Percentiles rank a stretch among this genome's conserved stretches.
phyloP scores from a whole-genome alignment of 169 alveolate genomes.

The Eimeria acervulina region DNA sequence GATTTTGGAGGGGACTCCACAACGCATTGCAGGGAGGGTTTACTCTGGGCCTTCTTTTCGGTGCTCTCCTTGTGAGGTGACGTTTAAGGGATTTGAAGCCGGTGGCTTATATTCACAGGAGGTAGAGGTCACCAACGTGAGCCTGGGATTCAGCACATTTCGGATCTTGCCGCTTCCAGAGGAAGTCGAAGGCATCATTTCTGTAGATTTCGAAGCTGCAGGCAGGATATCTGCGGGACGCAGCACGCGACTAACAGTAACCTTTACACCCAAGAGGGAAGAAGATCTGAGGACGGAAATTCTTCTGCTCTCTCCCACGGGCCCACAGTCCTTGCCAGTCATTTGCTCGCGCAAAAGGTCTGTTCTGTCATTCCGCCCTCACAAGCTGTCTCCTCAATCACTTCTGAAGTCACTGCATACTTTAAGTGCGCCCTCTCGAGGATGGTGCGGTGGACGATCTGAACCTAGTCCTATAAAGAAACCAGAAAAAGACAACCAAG shows the following conservation, averaged over 20 bases:
- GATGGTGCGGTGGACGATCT: neutral
- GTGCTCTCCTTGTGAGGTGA: conserved; percentile 47
- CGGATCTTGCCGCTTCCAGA: conserved; percentile 81
- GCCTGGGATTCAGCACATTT: conserved; percentile 82
- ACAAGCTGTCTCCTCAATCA: conserved; percentile 52
- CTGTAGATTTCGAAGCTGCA: conserved; percentile 75
- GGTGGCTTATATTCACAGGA: conserved; percentile 46
- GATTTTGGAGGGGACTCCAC: conserved; percentile 62
- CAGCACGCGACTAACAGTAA: conserved; percentile 59
- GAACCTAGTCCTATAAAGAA: neutral
- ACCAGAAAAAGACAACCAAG: neutral
- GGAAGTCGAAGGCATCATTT: conserved; percentile 78
- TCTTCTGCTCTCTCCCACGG: conserved; percentile 79
- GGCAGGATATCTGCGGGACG: conserved; percentile 82
- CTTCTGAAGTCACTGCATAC: conserved; percentile 26
- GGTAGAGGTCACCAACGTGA: conserved; percentile 78
- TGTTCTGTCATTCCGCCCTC: conserved; percentile 64
- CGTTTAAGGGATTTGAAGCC: conserved; percentile 66
- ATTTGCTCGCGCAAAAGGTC: conserved; percentile 73
- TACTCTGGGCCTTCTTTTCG: conserved; percentile 76
- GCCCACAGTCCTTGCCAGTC: conserved; percentile 72
- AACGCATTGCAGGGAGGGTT: conserved; percentile 76
- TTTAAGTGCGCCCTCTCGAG: neutral
- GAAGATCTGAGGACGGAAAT: conserved; percentile 54
- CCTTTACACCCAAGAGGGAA: conserved; percentile 56